phyloP scores from a whole-genome alignment of 2,329 filamentous ascomycete species.

The Trichophyton rubrum region DNA sequence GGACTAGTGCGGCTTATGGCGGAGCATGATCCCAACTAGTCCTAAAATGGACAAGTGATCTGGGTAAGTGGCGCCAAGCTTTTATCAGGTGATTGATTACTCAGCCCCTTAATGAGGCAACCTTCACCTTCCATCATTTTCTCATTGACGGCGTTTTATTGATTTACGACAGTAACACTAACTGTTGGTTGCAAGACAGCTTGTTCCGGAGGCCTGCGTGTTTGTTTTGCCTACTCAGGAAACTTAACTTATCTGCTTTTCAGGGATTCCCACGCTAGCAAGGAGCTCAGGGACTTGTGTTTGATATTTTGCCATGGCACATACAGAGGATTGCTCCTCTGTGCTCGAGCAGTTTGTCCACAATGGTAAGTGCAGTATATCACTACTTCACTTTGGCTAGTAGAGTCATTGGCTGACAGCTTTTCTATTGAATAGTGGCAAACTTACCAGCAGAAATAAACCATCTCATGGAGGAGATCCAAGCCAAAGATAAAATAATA shows the following conservation, averaged over 20 bases:
- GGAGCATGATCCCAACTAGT: background rate
- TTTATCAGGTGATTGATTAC: background rate
- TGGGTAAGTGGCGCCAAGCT: background rate
- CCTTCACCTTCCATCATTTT: background rate
- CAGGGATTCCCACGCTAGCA: background rate
- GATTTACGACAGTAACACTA: background rate
- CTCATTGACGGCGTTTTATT: background rate
- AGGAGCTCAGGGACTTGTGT: background rate
- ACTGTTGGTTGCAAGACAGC: too few species aligned
- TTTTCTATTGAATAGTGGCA: slow-evolving; percentile 23
- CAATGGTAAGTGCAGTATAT: slow-evolving; percentile 36
- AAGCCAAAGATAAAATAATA: slow-evolving; percentile 51
- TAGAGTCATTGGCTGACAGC: slow-evolving; percentile 7
- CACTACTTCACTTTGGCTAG: background rate
- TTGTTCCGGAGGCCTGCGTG: background rate
- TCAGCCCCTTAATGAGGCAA: background rate
- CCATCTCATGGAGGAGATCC: slow-evolving; percentile 54
- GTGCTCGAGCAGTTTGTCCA: slow-evolving; percentile 55
- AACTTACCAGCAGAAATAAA: slow-evolving; percentile 53
- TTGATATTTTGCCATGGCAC: slow-evolving; percentile 26
- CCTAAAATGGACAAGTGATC: background rate
- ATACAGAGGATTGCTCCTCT: slow-evolving; percentile 49
- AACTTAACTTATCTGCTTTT: background rate
- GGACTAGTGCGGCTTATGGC: slow-evolving; percentile 3
- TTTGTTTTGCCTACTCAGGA: background rate